phyloP scores from a whole-genome alignment of 805 yeast species.

The Yueomyces sinensis region DNA sequence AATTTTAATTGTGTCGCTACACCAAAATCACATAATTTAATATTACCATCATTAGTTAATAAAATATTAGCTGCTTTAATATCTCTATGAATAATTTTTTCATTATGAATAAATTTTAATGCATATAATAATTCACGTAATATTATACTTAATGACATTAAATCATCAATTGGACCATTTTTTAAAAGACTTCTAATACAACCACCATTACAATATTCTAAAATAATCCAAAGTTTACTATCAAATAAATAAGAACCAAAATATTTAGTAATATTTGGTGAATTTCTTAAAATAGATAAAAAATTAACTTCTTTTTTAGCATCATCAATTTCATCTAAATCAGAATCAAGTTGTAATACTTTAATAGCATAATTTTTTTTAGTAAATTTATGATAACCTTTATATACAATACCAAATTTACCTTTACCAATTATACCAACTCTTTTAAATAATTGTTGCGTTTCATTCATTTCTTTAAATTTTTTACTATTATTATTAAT shows the following conservation, averaged over 20 bases:
- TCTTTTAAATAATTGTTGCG: constrained; percentile 31
- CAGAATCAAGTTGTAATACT: constrained; percentile 82
- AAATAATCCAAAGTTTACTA: constrained; percentile 89
- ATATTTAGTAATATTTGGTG: constrained; percentile 88
- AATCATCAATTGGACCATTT: constrained; percentile 81
- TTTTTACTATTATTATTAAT: too few species aligned
- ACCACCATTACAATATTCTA: constrained; percentile 98
- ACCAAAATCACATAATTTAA: constrained; percentile 92
- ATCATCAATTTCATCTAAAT: constrained; percentile 86
- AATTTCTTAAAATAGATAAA: constrained; percentile 63
- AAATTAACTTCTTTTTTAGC: constrained; percentile 89
- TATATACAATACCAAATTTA: constrained; percentile 92
- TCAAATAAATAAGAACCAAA: constrained; percentile 80
- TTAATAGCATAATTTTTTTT: constrained; percentile 83
- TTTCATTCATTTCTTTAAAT: too few species aligned
- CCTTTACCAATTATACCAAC: constrained; percentile 93
- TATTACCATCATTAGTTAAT: constrained; percentile 77
- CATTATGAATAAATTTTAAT: constrained; percentile 65
- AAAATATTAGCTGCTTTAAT: constrained; percentile 92
- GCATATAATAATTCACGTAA: constrained; percentile 72
- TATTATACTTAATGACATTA: constrained; percentile 58
- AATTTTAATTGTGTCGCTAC: constrained; percentile 89
- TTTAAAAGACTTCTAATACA: constrained; percentile 72
- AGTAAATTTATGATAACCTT: constrained; percentile 59
- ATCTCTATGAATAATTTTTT: constrained; percentile 92